Base-by-base conservation (phyloP, 306 rosid species). In the Fragaria ananassa region DNA sequence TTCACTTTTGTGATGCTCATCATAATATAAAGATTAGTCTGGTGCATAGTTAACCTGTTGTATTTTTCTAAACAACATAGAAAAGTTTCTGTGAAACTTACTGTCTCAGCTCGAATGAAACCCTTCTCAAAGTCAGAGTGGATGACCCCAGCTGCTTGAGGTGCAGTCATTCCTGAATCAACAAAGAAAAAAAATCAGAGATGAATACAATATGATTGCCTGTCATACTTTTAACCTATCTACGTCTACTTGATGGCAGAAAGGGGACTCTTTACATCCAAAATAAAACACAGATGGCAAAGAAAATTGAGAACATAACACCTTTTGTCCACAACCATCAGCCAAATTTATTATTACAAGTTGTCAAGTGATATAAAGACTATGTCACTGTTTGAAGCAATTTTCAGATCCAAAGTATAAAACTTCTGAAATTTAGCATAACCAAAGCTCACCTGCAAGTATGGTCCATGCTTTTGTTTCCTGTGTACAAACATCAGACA, bases 391-490 rank as follows among this genome's bases (percentile, higher is more conserved):
- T 14, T 21, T 56, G 53, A 72, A 72, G 67, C 23, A 51, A 21
- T 51, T 34, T 35, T 27, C 25, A 72, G 54, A 65, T 54, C 50
- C 64, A 12, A 31, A 37, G 18, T 50, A 27, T 51, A 77, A 10
- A 19, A 58, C 76, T 60, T 50, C 63, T 57, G 10, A 79, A 68
- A 53, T 46, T 67, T 49, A 81, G 79, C 56, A 68, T 74, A 58
- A 47, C 34, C 39, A 50, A 80, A 89, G 49, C 92, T 76, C 84
- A 95, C 97, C 99, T 84, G 93, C 82, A 78, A 79, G 90, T 83
- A 95, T 95, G 80, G 99, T 95, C 99, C 99, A 95, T 62, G 99
- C 97, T 84, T 87, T 95, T 79, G 99, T 92, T 84, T 95, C 99
- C 97, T 94, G 85, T 11, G 19, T 12, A 81, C 68, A 77, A 42